A percentile compares a stretch with the other conserved stretches of the same genome.
Evolutionary conservation across 2,329 filamentous ascomycete genomes (phyloP).

Genomic region (Aspergillus pseudoviridinutans): DNA sequence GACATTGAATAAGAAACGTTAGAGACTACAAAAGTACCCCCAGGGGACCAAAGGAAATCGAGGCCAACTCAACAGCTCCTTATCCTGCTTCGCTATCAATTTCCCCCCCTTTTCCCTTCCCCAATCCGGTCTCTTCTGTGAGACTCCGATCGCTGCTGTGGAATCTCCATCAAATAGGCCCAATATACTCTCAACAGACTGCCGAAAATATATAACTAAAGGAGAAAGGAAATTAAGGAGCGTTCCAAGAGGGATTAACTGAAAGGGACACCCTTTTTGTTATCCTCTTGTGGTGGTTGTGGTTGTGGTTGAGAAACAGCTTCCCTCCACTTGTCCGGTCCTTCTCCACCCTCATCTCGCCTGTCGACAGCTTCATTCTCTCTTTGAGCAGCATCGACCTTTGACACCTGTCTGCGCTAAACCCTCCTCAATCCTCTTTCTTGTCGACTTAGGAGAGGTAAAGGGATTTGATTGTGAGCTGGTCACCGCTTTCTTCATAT

Average conservation of each 20-base stretch:
- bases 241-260: not conserved
- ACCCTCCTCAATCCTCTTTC: not conserved
- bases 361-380: slow-evolving; percentile 6
- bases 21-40: slow-evolving; percentile 1
- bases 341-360: slow-evolving; percentile 16
- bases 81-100: slow-evolving; percentile 5
- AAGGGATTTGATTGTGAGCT: not conserved
- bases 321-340: slow-evolving; percentile 21
- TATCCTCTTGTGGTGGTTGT: slow-evolving; percentile 13
- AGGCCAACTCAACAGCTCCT: slow-evolving; percentile 12
- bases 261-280: slow-evolving; percentile 5
- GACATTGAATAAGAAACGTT: slow-evolving; percentile 5
- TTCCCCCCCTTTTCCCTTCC: slow-evolving; percentile 8
- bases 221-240: slow-evolving; percentile 3
- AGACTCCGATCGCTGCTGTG: slow-evolving; percentile 13
- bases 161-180: slow-evolving; percentile 6
- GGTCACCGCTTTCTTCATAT: slow-evolving; percentile 8
- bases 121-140: not conserved
- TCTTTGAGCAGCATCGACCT: slow-evolving; percentile 1
- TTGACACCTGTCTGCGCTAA: not conserved
- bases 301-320: slow-evolving; percentile 19
- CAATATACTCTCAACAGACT: not conserved
- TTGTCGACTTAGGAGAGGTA: not conserved
- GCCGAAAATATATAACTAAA: slow-evolving; percentile 3
- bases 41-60: slow-evolving; percentile 2